phyloP scores from a whole-genome alignment of 768 basidiomycete species.

The Leccinellum rugosiceps region DNA sequence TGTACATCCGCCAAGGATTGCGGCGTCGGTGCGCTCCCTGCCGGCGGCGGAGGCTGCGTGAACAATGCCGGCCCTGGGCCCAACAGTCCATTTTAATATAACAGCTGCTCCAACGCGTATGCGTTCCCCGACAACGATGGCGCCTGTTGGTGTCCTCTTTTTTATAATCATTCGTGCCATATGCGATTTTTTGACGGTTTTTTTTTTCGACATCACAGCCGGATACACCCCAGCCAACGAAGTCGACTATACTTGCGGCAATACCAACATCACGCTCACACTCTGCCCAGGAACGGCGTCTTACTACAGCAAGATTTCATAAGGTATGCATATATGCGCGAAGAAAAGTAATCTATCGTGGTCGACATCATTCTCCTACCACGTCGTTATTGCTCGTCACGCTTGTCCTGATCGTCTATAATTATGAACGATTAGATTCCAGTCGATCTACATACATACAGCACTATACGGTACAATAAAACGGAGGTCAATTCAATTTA shows the following conservation, averaged over 20 bases:
- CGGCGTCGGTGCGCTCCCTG: neutral
- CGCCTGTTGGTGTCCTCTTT: constrained; percentile 5
- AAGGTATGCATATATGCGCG: neutral
- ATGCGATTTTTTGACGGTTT: neutral
- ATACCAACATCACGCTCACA: constrained; percentile 17
- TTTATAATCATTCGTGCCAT: neutral
- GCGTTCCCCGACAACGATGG: constrained; percentile 24
- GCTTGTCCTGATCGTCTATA: neutral
- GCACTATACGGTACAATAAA: neutral
- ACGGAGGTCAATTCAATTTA: neutral
- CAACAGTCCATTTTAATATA: neutral
- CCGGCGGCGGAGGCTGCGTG: neutral
- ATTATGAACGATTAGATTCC: neutral
- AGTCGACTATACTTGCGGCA: constrained; percentile 22
- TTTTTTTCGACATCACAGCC: neutral
- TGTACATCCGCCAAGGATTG: constrained; percentile 10
- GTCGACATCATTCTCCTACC: no score
- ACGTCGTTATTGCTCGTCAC: no score
- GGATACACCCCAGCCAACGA: constrained; percentile 17
- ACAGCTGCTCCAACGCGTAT: constrained; percentile 2
- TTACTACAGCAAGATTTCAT: neutral
- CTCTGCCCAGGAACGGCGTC: constrained; percentile 21
- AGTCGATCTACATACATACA: neutral
- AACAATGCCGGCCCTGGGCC: neutral
- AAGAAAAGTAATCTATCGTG: neutral